Evolutionary conservation across 495 filamentous ascomycete genomes (phyloP).

Genomic region (Trichoderma erinaceum): DNA sequence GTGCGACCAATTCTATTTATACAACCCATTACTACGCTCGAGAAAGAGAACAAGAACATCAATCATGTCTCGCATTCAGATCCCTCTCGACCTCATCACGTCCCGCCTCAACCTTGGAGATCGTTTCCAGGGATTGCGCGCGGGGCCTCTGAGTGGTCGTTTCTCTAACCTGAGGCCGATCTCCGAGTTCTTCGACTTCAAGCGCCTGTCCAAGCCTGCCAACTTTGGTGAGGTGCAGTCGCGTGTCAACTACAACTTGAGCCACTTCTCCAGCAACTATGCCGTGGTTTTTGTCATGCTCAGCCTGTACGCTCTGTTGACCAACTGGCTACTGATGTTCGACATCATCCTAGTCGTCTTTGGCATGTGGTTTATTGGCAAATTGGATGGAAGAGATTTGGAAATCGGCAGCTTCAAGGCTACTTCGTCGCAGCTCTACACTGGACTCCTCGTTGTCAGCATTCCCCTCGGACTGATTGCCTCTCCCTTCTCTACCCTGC

Average conservation of each 20-base stretch:
- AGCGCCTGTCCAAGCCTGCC: conserved; percentile 85
- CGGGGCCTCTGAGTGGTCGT: conserved; percentile 66
- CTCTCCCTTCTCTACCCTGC: conserved; percentile 68
- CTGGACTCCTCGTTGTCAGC: conserved; percentile 68
- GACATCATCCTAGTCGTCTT: conserved; percentile 79
- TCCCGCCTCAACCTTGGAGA: conserved; percentile 76
- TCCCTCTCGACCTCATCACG: conserved; percentile 85
- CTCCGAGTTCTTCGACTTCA: conserved; percentile 91
- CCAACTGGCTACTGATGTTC: conserved; percentile 76
- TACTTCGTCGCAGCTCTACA: conserved; percentile 94
- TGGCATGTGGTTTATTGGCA: conserved; percentile 85
- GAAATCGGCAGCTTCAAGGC: conserved; percentile 74
- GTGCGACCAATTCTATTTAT: no score
- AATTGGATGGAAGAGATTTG: conserved; percentile 78
- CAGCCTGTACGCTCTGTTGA: conserved; percentile 88
- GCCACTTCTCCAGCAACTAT: conserved; percentile 98
- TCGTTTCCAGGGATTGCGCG: conserved; percentile 68
- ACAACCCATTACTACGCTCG: no score
- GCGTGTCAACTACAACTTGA: conserved; percentile 93
- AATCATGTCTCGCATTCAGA: conserved; percentile 80
- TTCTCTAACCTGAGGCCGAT: conserved; percentile 91
- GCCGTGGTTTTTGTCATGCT: conserved; percentile 88
- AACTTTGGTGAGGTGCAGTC: conserved; percentile 90
- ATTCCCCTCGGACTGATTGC: conserved; percentile 79
- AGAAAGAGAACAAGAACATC: conserved; percentile 12